Evolutionary conservation across 306 rosid species (phyloP).

Genomic region (Acacia acuminata): DNA sequence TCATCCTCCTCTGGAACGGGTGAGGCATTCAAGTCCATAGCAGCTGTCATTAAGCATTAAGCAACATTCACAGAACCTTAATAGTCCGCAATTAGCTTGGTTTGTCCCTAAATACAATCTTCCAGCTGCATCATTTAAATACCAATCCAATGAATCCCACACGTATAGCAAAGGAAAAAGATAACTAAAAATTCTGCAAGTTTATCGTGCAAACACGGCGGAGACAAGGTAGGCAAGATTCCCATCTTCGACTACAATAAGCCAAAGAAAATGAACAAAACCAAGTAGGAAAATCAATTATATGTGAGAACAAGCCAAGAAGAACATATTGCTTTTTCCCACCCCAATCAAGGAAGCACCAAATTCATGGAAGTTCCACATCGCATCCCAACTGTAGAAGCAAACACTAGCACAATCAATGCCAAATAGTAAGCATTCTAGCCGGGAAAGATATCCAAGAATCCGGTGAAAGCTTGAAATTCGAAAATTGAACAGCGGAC

Average conservation of each 20-base stretch:
- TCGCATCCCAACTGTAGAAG: slow-evolving; percentile 22
- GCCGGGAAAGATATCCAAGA: slow-evolving; percentile 31
- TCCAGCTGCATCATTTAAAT: slow-evolving; percentile 36
- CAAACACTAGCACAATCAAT: slow-evolving; percentile 12
- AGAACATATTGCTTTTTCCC: slow-evolving; percentile 6
- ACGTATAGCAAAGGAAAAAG: neutral
- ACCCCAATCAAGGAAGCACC: slow-evolving; percentile 26
- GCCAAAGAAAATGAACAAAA: neutral
- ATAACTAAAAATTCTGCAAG: neutral
- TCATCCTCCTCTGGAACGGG: slow-evolving; percentile 97
- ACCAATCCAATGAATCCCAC: slow-evolving; percentile 18
- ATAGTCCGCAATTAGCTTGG: slow-evolving; percentile 27
- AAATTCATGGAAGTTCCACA: neutral
- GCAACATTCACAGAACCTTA: slow-evolving; percentile 45
- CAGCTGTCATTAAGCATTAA: slow-evolving; percentile 77
- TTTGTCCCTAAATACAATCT: neutral
- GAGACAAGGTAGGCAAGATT: neutral
- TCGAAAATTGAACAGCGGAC: slow-evolving; percentile 14
- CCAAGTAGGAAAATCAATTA: neutral
- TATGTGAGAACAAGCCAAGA: neutral
- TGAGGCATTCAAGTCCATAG: slow-evolving; percentile 99
- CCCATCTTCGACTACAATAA: neutral
- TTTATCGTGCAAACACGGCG: slow-evolving; percentile 3
- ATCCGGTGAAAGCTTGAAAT: slow-evolving; percentile 22
- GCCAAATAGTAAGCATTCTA: slow-evolving; percentile 27